phyloP scores from a whole-genome alignment of 495 filamentous ascomycete species.

The Entonaema liquescens region DNA sequence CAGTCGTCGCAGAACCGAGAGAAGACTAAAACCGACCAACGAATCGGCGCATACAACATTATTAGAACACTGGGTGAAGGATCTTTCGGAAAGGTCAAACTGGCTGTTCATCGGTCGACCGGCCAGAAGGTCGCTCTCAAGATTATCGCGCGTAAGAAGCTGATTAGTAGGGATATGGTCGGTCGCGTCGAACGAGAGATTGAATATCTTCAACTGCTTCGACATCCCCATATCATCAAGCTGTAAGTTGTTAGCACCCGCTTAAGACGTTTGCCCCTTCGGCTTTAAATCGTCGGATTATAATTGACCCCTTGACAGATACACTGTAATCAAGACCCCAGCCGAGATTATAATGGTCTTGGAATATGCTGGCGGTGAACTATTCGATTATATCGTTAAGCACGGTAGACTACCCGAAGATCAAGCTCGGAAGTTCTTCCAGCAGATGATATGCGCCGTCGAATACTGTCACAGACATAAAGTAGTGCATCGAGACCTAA shows the following conservation, averaged over 20 bases:
- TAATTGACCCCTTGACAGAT: slow-evolving; percentile 59
- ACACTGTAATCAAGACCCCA: slow-evolving; percentile 93
- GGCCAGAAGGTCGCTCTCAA: slow-evolving; percentile 95
- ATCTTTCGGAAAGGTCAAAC: slow-evolving; percentile 97
- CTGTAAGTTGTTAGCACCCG: slow-evolving; percentile 65
- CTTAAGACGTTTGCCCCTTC: neutral
- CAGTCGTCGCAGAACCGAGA: slow-evolving; percentile 49
- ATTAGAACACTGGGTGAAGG: slow-evolving; percentile 93
- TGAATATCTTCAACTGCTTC: slow-evolving; percentile 92
- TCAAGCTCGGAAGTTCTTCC: slow-evolving; percentile 94
- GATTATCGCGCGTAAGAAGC: slow-evolving; percentile 94
- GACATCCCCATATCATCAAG: slow-evolving; percentile 99
- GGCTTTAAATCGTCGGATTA: neutral
- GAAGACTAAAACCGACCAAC: slow-evolving; percentile 69
- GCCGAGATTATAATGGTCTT: slow-evolving; percentile 98
- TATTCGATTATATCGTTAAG: slow-evolving; percentile 96
- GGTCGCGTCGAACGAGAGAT: slow-evolving; percentile 97
- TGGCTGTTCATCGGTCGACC: slow-evolving; percentile 88
- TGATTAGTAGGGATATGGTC: slow-evolving; percentile 95
- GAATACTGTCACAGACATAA: slow-evolving; percentile 99
- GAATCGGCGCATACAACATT: slow-evolving; percentile 89
- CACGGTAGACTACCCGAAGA: slow-evolving; percentile 89
- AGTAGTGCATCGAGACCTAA: slow-evolving; percentile 96
- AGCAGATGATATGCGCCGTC: slow-evolving; percentile 99
- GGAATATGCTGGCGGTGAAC: slow-evolving; percentile 93